Evolutionary conservation across 768 basidiomycete species (phyloP).

Genomic region (Panellus pusillus): DNA sequence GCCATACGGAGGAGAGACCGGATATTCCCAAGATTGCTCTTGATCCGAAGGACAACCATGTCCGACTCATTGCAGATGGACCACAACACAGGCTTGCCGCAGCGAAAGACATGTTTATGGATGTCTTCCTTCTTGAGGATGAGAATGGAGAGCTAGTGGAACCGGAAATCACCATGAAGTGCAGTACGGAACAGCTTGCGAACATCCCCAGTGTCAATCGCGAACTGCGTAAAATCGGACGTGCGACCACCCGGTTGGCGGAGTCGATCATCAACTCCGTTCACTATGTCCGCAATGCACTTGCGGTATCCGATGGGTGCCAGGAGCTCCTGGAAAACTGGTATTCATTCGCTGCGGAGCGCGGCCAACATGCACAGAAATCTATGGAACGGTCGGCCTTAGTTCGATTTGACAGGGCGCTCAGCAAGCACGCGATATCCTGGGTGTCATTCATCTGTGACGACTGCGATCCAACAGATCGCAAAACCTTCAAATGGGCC

Average conservation of each 20-base stretch:
- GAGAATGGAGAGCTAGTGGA: slow-evolving; percentile 61
- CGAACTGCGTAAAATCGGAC: slow-evolving; percentile 87
- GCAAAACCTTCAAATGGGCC: slow-evolving; percentile 97
- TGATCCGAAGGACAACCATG: slow-evolving; percentile 81
- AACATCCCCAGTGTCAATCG: slow-evolving; percentile 89
- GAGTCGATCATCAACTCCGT: slow-evolving; percentile 94
- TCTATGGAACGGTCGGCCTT: slow-evolving; percentile 77
- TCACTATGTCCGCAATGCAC: slow-evolving; percentile 74
- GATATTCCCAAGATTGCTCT: slow-evolving; percentile 77
- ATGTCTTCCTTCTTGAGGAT: slow-evolving; percentile 60
- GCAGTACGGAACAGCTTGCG: slow-evolving; percentile 79
- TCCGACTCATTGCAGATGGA: slow-evolving; percentile 91
- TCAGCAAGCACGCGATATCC: slow-evolving; percentile 90
- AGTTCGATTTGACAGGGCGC: slow-evolving; percentile 75
- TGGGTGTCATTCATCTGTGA: slow-evolving; percentile 99
- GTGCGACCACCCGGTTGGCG: slow-evolving; percentile 85
- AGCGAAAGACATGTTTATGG: slow-evolving; percentile 77
- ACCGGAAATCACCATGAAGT: slow-evolving; percentile 41
- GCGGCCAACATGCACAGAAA: slow-evolving; percentile 86
- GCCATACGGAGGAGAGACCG: slow-evolving; percentile 72
- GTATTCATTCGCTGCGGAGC: slow-evolving; percentile 96
- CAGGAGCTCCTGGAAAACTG: slow-evolving; percentile 92
- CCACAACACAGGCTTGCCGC: slow-evolving; percentile 70
- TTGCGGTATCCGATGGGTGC: slow-evolving; percentile 58
- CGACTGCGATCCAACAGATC: slow-evolving; percentile 93